Percentiles rank a stretch among this genome's conserved stretches.
These are phyloP conservation scores for Boletus pseudo-olivaceus DNA, from an alignment of 768 basidiomycete species.

Conservation along the genomic window DNA sequence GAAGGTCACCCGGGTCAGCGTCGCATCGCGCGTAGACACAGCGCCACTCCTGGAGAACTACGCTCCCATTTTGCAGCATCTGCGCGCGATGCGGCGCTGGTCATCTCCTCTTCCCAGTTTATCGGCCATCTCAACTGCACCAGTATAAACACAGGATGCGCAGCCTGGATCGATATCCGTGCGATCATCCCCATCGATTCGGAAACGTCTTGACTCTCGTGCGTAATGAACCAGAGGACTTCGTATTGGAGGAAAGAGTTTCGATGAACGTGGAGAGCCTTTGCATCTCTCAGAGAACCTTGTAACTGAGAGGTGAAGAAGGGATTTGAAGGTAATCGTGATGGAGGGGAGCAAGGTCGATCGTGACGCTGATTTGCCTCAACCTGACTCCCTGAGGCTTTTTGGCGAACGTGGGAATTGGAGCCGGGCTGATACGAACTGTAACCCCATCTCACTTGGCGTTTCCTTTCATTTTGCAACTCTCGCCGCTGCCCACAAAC, in stretches of 20 bases:
- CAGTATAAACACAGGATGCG: neutral
- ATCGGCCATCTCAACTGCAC: neutral
- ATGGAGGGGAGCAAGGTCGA: neutral
- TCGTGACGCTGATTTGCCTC: neutral
- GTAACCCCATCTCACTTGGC: neutral
- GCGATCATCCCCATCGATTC: neutral
- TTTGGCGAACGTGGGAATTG: neutral
- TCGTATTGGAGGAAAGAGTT: too few relatives aligned
- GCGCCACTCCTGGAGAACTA: conserved; percentile 13
- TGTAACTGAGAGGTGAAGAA: too few relatives aligned
- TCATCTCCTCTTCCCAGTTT: too few relatives aligned
- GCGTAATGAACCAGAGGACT: neutral
- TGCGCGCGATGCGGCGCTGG: neutral
- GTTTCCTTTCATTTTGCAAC: neutral
- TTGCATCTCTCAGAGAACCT: neutral
- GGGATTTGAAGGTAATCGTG: neutral
- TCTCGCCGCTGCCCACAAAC: neutral
- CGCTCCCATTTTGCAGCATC: conserved; percentile 14
- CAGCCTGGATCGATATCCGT: neutral
- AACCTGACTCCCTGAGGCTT: neutral
- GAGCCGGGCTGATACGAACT: too few relatives aligned
- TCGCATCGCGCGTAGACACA: neutral
- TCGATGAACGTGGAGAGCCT: neutral
- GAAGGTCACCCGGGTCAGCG: too few relatives aligned
- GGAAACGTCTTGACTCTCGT: neutral